Conservation (phyloP, 2,329 filamentous ascomycete species). For the Penicillium thymicola region DNA sequence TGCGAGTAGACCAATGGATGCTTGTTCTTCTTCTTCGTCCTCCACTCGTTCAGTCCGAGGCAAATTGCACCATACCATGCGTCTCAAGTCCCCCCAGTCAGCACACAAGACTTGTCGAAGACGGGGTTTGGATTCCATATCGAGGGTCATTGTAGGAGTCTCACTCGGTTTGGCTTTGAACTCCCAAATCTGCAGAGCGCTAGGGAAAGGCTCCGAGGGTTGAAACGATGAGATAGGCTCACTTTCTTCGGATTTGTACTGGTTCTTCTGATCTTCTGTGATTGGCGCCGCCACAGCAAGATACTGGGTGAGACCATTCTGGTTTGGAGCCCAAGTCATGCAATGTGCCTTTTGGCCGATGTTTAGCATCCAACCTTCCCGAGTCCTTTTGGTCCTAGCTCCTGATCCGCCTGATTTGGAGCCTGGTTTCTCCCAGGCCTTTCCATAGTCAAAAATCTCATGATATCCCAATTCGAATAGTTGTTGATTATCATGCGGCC, state of each 20-base stretch:
- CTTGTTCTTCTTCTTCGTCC: slow-evolving; percentile 27
- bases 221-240: slow-evolving; percentile 50
- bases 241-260: slow-evolving; percentile 28
- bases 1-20: slow-evolving; percentile 53
- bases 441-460: slow-evolving; percentile 44
- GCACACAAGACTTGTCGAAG: slow-evolving; percentile 54
- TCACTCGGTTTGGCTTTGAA: slow-evolving; percentile 43
- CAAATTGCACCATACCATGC: slow-evolving; percentile 57
- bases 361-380: slow-evolving; percentile 55
- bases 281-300: slow-evolving; percentile 50
- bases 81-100: slow-evolving; percentile 55
- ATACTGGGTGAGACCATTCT: slow-evolving; percentile 51
- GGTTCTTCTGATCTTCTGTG: slow-evolving; percentile 35
- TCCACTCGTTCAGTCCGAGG: slow-evolving; percentile 30
- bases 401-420: slow-evolving; percentile 5
- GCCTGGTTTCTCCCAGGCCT: slow-evolving; percentile 40
- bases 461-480: slow-evolving; percentile 43
- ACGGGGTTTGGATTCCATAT: slow-evolving; percentile 44
- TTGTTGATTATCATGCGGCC: slow-evolving; percentile 46
- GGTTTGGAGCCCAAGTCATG: slow-evolving; percentile 47
- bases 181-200: slow-evolving; percentile 58
- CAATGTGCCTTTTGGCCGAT: slow-evolving; percentile 54
- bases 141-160: slow-evolving; percentile 37
- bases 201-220: slow-evolving; percentile 47
- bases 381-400: slow-evolving; percentile 24